These are phyloP conservation scores for Polyporus arcularius DNA, from an alignment of 768 basidiomycete genomes.

Conservation along the genomic window DNA sequence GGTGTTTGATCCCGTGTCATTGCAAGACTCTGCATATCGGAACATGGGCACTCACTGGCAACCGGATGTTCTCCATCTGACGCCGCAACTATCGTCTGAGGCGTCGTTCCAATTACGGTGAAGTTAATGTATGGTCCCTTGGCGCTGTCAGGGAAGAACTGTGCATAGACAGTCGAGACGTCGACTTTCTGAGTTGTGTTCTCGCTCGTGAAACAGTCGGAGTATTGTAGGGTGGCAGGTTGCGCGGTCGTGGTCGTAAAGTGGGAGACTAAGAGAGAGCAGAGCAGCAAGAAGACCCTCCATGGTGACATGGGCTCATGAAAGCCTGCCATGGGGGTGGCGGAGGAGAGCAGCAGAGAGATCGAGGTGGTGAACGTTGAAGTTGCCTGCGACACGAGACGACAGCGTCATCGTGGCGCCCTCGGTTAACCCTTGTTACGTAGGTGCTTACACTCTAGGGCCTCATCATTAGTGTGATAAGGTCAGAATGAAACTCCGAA, in stretches of 20 bases:
- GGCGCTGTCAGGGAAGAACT: slow-evolving; percentile 48
- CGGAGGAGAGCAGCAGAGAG: slow-evolving; percentile 3
- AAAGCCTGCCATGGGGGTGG: slow-evolving; percentile 8
- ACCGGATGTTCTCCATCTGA: slow-evolving; percentile 59
- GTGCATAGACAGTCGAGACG: slow-evolving; percentile 71
- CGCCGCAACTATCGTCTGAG: slow-evolving; percentile 58
- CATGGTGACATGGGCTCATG: slow-evolving; percentile 15
- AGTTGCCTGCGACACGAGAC: slow-evolving; percentile 4
- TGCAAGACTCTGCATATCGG: background rate
- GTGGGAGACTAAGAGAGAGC: slow-evolving; percentile 18
- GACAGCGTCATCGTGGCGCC: slow-evolving; percentile 2
- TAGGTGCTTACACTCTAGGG: background rate
- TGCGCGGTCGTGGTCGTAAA: slow-evolving; percentile 35
- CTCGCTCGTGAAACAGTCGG: slow-evolving; percentile 64
- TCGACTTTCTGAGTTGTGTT: slow-evolving; percentile 59
- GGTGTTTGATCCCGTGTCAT: background rate
- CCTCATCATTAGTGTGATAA: background rate
- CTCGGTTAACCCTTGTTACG: background rate
- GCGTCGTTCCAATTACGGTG: slow-evolving; percentile 67
- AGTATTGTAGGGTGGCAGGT: slow-evolving; percentile 61
- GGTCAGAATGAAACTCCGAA: slow-evolving; percentile 9
- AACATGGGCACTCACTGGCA: slow-evolving; percentile 38
- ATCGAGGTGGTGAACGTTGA: slow-evolving; percentile 1
- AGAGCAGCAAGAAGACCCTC: slow-evolving; percentile 15
- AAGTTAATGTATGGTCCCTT: slow-evolving; percentile 59